Base-by-base conservation (phyloP, 1,284 basidiomycete species). In the Heterobasidion occidentale region DNA sequence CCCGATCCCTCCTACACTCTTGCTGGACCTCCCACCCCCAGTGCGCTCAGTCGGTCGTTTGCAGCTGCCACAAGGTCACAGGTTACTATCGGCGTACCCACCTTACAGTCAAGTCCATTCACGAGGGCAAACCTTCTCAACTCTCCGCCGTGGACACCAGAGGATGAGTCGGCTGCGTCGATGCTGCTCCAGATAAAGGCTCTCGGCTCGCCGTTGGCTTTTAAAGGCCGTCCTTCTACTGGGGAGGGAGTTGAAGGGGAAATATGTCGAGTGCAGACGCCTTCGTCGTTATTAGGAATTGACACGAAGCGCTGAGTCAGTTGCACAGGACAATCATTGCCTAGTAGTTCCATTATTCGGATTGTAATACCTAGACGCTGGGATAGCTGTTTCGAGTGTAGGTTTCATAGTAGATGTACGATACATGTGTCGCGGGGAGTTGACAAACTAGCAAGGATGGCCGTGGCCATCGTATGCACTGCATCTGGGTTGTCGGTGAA, bases 141-240 rank as follows among this genome's bases (percentile, higher is more conserved):
- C 45, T 72, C 71, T 38, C 74, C 73, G n/a, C 62, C 68, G 46
- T 76, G 78, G 63, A 82, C 85, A 7, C 79, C 81, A 0, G 86
- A 88, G 58, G 86, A 89, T 62, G 83, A 88, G 70, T 77, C 74
- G 0, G 84, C 84, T 0, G 86, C 86, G 9, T 81, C 85, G 7
- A 68, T 88, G 58, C 68, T 88, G 34, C 68, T 89, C 52, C 79
- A 85, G 61, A 86, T 88, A 61, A 77, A 80, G 64, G 70, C 71
- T 7, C 74, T 76, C 46, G 52, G 47, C 27, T 27, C 27, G 3
- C 27, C 27, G 27, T 27, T 27, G 47, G 14, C 15, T 46, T 9
- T 6, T 15, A 53, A 27, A 55, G 46, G 47, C 42, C 15, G 33
- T 50, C 7, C 19, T 20, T 7, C 48, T 34, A 20, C 20, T 42